Evolutionary conservation across 495 filamentous ascomycete species (phyloP), one percentile per base, ranked within the genome.

Genomic region (Chaetomium tenue): DNA sequence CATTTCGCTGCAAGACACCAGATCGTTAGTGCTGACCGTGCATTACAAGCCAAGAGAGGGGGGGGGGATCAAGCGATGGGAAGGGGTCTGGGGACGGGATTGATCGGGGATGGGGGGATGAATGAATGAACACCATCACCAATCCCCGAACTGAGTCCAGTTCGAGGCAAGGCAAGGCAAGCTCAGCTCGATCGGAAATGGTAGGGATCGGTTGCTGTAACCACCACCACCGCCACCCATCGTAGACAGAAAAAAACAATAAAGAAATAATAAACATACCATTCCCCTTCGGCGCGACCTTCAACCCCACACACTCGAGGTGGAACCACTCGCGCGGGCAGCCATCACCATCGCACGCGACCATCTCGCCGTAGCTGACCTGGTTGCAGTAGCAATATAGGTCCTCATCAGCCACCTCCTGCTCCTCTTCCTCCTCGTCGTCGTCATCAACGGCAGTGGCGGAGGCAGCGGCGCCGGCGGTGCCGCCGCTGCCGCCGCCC

Each of bases 301-400:
- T 90, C 74, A 98, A 72, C 60, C 91, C 93, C 20, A 96, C 92
- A 75, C 94, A 98, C 46, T 87, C 88, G 48, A 98, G 74, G 82
- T 98, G 94, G 79, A 98, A 98, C 94, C 94, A 98, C 77, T 98
- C 93, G 66, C 86, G 83, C 65, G 87, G 84, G 77, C 94, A 98
- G 28, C 82, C 83, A 57, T 93, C 90, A 51, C 88, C 90, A 71
- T 98, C 94, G 68, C 94, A 98, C n/a, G 89, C 94, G 18, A 98
- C 90, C 94, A 98, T 98, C 77, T 96, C 91, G 23, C 94, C 94
- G 71, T 96, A 98, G 70, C 90, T 94, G 39, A 97, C 87, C 64
- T 88, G 85, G 67, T 97, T 90, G 74, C 94, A 98, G 76, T 92
- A 91, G 76, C 94, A 98, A 76, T 97, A 98, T 5, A 64, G 5